Evolutionary conservation across 495 filamentous ascomycete genomes (phyloP).

Genomic region (Astrocystis sublimbata): DNA sequence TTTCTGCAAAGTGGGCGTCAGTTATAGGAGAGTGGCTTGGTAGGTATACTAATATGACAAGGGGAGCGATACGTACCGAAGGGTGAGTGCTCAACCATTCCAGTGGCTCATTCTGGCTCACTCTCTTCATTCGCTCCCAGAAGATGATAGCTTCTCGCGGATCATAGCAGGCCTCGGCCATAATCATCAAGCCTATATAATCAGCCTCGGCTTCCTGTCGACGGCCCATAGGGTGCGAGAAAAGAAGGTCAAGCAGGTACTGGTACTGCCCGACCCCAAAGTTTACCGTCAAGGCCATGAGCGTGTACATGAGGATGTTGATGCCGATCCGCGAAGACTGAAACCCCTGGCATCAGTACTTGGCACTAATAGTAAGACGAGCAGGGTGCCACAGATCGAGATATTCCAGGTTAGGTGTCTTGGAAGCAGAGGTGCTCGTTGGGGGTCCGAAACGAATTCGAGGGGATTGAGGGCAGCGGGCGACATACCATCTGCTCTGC

Average conservation of each 20-base stretch:
- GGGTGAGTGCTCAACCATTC: conserved; percentile 89
- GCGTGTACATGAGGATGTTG: conserved; percentile 47
- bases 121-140: conserved; percentile 76
- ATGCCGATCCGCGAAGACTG: conserved; percentile 61
- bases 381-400: no score
- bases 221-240: conserved; percentile 69
- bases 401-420: no score
- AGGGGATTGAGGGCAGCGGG: no score
- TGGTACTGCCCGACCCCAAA: conserved; percentile 44
- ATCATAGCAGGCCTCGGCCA: conserved; percentile 63
- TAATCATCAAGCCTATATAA: conserved; percentile 79
- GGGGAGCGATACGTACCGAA: conserved; percentile 51
- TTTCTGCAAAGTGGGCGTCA: conserved; percentile 48
- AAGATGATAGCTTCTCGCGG: conserved; percentile 70
- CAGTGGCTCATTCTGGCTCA: conserved; percentile 58
- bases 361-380: no score
- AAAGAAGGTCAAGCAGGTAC: conserved; percentile 65
- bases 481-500: conserved; percentile 80
- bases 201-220: conserved; percentile 71
- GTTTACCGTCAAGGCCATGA: no score
- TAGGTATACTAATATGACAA: background rate
- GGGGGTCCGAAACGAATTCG: no score
- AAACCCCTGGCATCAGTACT: no score
- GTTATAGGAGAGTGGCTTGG: background rate
- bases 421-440: no score